phyloP scores from a whole-genome alignment of 1,284 basidiomycete genomes.

The Agroathelia rolfsii region DNA sequence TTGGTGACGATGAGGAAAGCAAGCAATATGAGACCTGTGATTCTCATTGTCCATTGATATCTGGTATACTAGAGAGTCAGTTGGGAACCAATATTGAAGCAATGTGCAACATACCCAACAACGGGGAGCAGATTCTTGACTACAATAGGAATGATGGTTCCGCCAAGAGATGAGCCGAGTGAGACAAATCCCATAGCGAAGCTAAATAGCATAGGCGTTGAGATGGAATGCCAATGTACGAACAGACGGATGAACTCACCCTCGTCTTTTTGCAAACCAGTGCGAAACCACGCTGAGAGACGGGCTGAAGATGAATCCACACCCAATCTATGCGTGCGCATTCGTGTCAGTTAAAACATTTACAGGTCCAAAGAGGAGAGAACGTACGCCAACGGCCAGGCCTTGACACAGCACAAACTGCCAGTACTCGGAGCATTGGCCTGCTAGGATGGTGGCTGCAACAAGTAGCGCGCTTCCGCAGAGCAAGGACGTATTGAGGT shows the following conservation, averaged over 20 bases:
- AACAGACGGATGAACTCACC: too few species aligned
- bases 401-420: conserved; percentile 44
- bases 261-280: conserved; percentile 37
- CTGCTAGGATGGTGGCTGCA: conserved; percentile 35
- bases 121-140: conserved; percentile 28
- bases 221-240: too few species aligned
- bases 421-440: conserved; percentile 41
- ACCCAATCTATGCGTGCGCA: conserved; percentile 22
- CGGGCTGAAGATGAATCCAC: conserved; percentile 39
- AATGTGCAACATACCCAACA: conserved; percentile 24
- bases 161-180: conserved; percentile 33
- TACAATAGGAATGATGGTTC: conserved; percentile 32
- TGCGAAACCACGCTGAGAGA: conserved; percentile 37
- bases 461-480: conserved; percentile 30
- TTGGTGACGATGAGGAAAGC: conserved; percentile 32
- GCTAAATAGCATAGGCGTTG: too few species aligned
- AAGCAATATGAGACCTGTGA: conserved; percentile 43
- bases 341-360: conserved; percentile 12
- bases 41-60: conserved; percentile 56
- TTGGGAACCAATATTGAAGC: conserved; percentile 1
- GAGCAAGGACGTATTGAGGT: conserved; percentile 31
- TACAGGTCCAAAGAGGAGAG: conserved; percentile 16
- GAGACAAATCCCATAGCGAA: conserved; percentile 33
- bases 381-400: conserved; percentile 29
- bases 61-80: conserved; percentile 18